These are phyloP conservation scores for Boehmeria nivea DNA, from an alignment of 306 rosid genomes.

Conservation along the genomic window DNA sequence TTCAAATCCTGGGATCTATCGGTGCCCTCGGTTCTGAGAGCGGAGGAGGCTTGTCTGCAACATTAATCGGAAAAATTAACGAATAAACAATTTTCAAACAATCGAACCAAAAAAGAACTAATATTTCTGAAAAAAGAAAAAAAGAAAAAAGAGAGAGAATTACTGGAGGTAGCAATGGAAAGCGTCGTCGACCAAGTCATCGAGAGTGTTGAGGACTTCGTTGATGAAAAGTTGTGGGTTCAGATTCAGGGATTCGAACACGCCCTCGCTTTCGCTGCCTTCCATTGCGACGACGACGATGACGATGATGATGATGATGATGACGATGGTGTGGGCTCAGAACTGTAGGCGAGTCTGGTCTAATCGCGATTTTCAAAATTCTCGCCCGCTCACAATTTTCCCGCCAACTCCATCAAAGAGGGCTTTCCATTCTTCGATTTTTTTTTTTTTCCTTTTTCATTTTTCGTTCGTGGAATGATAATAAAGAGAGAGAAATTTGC, in stretches of 20 bases:
- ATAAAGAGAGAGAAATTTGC: too few species aligned
- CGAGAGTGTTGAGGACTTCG: slow-evolving; percentile 58
- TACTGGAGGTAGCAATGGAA: slow-evolving; percentile 58
- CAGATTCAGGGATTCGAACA: slow-evolving; percentile 53
- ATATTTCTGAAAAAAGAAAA: too few species aligned
- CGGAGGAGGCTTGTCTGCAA: slow-evolving; percentile 57
- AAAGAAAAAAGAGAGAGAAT: background rate
- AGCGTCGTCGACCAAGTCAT: slow-evolving; percentile 53
- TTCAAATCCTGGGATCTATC: slow-evolving; percentile 54
- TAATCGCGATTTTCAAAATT: background rate
- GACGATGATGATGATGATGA: too few species aligned
- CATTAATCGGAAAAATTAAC: background rate
- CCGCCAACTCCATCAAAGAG: too few species aligned
- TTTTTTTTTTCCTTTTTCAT: too few species aligned
- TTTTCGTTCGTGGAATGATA: too few species aligned
- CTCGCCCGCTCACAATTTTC: too few species aligned
- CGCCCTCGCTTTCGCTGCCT: slow-evolving; percentile 54
- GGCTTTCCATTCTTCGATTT: too few species aligned
- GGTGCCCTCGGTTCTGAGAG: slow-evolving; percentile 35
- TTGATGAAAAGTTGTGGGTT: slow-evolving; percentile 75
- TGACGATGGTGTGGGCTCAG: too few species aligned
- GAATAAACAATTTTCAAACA: too few species aligned
- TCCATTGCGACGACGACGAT: slow-evolving; percentile 41
- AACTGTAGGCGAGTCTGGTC: too few species aligned
- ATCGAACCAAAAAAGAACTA: background rate